These are phyloP conservation scores for Pseudogymnoascus sp. DNA, from an alignment of 2,329 filamentous ascomycete species.

Conservation along the genomic window DNA sequence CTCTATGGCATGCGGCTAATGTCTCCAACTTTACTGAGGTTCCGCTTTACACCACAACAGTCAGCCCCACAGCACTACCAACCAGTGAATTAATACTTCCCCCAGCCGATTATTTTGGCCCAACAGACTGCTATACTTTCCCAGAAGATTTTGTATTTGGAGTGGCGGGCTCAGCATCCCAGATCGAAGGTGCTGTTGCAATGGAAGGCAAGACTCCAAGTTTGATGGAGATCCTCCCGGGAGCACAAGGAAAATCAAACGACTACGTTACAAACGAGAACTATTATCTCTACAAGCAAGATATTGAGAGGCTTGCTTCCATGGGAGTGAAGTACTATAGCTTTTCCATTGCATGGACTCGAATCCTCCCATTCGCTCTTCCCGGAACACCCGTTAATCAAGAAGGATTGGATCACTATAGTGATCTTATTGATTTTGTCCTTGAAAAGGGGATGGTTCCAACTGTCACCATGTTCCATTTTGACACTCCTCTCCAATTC, in stretches of 20 bases:
- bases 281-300: constrained; percentile 49
- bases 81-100: constrained; percentile 49
- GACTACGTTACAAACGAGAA: constrained; percentile 40
- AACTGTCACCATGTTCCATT: constrained; percentile 41
- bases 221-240: constrained; percentile 32
- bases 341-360: constrained; percentile 45
- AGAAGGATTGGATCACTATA: constrained; percentile 43
- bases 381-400: constrained; percentile 44
- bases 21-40: constrained; percentile 30
- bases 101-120: constrained; percentile 43
- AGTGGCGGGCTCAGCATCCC: constrained; percentile 39
- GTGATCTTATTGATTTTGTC: constrained; percentile 44
- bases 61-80: constrained; percentile 47
- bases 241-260: constrained; percentile 1
- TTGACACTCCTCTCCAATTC: constrained; percentile 41
- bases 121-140: constrained; percentile 43
- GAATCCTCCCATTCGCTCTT: constrained; percentile 44
- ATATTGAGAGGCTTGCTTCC: constrained; percentile 44
- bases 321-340: constrained; percentile 46
- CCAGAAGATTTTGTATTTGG: constrained; percentile 41
- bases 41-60: constrained; percentile 42
- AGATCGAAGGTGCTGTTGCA: constrained; percentile 39
- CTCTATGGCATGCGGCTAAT: constrained; percentile 31
- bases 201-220: constrained; percentile 36
- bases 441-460: constrained; percentile 44